Base-by-base conservation (phyloP, 1,284 basidiomycete genomes). In the Leucoagaricus sp. region DNA sequence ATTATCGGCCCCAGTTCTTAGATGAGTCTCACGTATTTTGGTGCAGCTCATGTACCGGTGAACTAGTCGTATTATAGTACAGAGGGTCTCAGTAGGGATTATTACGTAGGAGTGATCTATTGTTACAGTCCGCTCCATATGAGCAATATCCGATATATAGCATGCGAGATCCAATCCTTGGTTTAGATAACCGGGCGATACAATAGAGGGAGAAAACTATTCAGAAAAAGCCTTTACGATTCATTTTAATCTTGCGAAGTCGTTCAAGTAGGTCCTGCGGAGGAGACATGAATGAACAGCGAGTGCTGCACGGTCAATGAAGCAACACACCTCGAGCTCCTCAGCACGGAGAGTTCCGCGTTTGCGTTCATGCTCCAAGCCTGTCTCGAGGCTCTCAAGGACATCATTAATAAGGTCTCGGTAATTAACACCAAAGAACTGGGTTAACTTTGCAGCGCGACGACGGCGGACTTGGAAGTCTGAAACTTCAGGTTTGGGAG, bases 1-100 rank as follows among this genome's bases (percentile, higher is more conserved):
- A 59, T 17, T 60, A 62, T 57, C 82, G 84, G 58, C 78, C 85
- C 5, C 86, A 90, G 65, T 90, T 91, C 66, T 74, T 91, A 72
- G 90, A 93, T 65, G 89, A 92, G 64, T 84, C 88, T 23, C 90
- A 92, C 68, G 81, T 93, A 13, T 92, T 93, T 72, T 93, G 91
- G 89, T 93, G 91, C 72, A 79, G 84, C 64, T 83, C 87, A 28
- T 93, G 90, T 76, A 78, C 75, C 49, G 91, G 89, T 41, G 90
- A 93, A 69, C 72, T 92, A 40, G 87, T 93, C 49, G 84, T 92
- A 60, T 72, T 92, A 55, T 91, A 53, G 50, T 55, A 49, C 45
- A 33, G 13, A 41, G 33, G 28, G n/a, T 40, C 55, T 53, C 41
- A 45, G 45, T 40, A 31, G 52, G n/a, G 34, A 45, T 58, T 54